phyloP scores from a whole-genome alignment of 2,329 filamentous ascomycete species.

The Botrytis sinoallii region DNA sequence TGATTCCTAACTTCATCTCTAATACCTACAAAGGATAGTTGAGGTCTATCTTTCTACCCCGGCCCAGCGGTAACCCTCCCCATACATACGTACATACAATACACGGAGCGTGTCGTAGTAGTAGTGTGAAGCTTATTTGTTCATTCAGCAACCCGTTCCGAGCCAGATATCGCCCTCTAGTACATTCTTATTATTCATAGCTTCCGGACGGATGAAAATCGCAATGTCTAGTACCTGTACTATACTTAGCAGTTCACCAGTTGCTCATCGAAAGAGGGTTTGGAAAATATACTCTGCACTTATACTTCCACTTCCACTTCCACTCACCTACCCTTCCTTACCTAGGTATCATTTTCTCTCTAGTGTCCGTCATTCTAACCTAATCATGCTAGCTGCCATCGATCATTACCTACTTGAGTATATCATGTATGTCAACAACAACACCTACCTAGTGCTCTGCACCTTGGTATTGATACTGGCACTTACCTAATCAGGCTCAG shows the following conservation, averaged over 20 bases:
- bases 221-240: not conserved
- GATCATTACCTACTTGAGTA: not conserved
- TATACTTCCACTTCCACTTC: not conserved
- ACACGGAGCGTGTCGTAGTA: not conserved
- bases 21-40: not conserved
- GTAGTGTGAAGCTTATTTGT: not conserved
- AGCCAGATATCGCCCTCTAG: not conserved
- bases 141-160: not conserved
- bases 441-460: not conserved
- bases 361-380: not conserved
- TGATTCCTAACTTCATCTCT: not conserved
- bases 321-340: not conserved
- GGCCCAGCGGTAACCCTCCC: not conserved
- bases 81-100: not conserved
- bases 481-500: not conserved
- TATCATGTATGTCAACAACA: not conserved
- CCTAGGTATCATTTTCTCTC: not conserved
- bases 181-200: not conserved
- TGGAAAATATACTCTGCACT: not conserved
- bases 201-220: not conserved
- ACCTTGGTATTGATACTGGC: not conserved
- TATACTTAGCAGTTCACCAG: not conserved
- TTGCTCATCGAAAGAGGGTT: not conserved
- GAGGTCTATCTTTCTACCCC: not conserved
- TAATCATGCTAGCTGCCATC: not conserved